phyloP scores from a whole-genome alignment of 2,329 filamentous ascomycete genomes.

The Pochonia chlamydosporia region DNA sequence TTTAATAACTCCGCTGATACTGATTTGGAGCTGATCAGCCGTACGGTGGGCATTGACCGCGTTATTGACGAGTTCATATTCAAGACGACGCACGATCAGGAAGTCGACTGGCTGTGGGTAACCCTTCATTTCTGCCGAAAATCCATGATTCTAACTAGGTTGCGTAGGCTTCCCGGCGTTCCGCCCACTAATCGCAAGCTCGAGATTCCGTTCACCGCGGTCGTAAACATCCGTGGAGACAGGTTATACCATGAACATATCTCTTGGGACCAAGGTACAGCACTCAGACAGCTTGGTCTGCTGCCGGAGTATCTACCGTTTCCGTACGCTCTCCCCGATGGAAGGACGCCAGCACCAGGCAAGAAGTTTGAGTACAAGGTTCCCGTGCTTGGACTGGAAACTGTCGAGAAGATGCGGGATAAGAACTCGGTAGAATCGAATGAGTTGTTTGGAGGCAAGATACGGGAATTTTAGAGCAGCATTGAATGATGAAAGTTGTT shows the following conservation, averaged over 20 bases:
- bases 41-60: conserved; percentile 66
- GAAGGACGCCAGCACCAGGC: conserved; percentile 16
- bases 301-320: conserved; percentile 56
- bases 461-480: conserved; percentile 10
- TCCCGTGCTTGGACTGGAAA: conserved; percentile 25
- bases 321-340: conserved; percentile 45
- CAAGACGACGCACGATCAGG: conserved; percentile 54
- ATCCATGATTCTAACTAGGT: too few species aligned
- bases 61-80: conserved; percentile 68
- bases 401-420: conserved; percentile 25
- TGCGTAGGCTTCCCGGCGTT: conserved; percentile 41
- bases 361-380: conserved; percentile 21
- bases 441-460: conserved; percentile 21
- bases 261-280: conserved; percentile 61
- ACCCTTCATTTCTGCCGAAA: too few species aligned
- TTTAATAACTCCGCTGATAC: conserved; percentile 66
- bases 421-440: conserved; percentile 25
- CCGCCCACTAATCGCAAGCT: conserved; percentile 48
- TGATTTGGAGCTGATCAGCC: conserved; percentile 61
- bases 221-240: conserved; percentile 60
- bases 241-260: conserved; percentile 62
- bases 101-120: conserved; percentile 65
- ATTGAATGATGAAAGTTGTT: neutral
- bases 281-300: conserved; percentile 52
- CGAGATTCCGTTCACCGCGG: conserved; percentile 53